These are phyloP conservation scores for maize (Zea mays) DNA, from an alignment of 176 grass and related monocot genomes.

Conservation along the genomic window Zm-B73-REFERENCE-NAM-5.0 NC_050097.1:42352501-42353000, in stretches of 20 bases:
- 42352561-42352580: conserved; percentile 24
- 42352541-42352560: conserved; percentile 38
- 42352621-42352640: conserved; percentile 46
- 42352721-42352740: background rate
- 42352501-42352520: conserved; percentile 66
- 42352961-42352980: background rate
- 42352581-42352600: conserved; percentile 27
- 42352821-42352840: background rate
- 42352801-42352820: conserved; percentile 11
- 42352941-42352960: conserved; percentile 3
- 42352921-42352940: background rate
- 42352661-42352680: conserved; percentile 49
- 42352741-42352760: background rate
- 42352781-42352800: background rate
- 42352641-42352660: conserved; percentile 43
- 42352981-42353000: background rate
- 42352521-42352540: conserved; percentile 49
- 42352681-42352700: conserved; percentile 21
- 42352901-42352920: background rate
- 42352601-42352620: conserved; percentile 32
- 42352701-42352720: conserved; percentile 3
- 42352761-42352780: conserved; percentile 15
- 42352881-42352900: conserved; percentile 8
- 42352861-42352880: background rate
- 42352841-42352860: background rate